phyloP scores from a whole-genome alignment of 495 filamentous ascomycete species.

The Trichoderma reesei region DNA sequence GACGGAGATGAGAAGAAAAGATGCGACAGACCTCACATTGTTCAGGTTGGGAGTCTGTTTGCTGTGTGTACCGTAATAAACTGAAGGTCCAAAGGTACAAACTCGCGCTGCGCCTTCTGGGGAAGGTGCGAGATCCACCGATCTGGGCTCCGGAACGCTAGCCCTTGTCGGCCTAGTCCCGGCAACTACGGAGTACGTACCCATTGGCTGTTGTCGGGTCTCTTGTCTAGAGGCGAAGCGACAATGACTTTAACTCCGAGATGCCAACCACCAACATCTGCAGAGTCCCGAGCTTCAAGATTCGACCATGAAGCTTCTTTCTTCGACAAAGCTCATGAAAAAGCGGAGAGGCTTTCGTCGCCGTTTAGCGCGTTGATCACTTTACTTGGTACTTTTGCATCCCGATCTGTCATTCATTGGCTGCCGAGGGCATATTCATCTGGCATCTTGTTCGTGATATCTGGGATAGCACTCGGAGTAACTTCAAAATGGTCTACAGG shows the following conservation, averaged over 20 bases:
- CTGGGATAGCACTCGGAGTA: no score
- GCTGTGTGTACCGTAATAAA: neutral
- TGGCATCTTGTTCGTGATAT: no score
- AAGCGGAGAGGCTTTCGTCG: neutral
- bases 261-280: neutral
- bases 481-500: slow-evolving; percentile 9
- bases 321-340: neutral
- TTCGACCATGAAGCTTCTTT: neutral
- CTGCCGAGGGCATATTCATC: no score
- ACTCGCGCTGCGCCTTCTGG: slow-evolving; percentile 25
- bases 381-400: neutral
- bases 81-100: no score
- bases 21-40: no score
- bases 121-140: neutral
- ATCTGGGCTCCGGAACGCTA: slow-evolving; percentile 2
- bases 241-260: neutral
- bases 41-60: neutral
- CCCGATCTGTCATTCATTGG: neutral
- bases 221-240: neutral
- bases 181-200: neutral
- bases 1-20: no score
- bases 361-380: neutral
- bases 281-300: neutral
- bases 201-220: no score
- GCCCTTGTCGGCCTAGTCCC: neutral